These are phyloP conservation scores for Novakomyces olei DNA, from an alignment of 805 yeast genomes.

Conservation along the genomic window DNA sequence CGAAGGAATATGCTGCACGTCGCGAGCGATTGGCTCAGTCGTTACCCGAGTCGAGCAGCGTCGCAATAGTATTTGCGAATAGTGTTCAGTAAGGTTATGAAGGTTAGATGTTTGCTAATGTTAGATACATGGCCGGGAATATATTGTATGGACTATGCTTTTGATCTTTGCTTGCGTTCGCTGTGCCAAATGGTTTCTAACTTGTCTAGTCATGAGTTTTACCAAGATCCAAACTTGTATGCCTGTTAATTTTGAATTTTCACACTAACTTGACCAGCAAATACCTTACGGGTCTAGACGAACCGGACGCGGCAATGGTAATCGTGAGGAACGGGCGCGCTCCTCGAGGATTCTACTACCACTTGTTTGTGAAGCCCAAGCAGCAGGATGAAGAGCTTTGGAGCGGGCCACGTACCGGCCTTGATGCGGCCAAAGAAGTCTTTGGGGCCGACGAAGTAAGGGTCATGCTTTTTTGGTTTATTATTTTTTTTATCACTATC, in stretches of 20 bases:
- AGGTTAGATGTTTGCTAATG: background rate
- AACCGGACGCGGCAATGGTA: constrained; percentile 10
- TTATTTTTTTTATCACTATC: background rate
- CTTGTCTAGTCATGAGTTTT: constrained; percentile 74
- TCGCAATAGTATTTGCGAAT: constrained; percentile 22
- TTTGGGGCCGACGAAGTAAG: constrained; percentile 67
- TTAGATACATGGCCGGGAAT: constrained; percentile 1
- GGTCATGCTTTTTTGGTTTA: background rate
- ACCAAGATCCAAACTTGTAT: constrained; percentile 73
- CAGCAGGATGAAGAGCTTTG: constrained; percentile 62
- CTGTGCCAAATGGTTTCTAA: constrained; percentile 64
- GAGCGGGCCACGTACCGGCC: constrained; percentile 89
- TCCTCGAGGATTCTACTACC: constrained; percentile 18
- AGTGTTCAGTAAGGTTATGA: background rate
- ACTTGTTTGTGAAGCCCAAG: constrained; percentile 76
- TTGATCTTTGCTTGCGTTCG: constrained; percentile 38
- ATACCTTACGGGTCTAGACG: constrained; percentile 9
- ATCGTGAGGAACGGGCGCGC: constrained; percentile 24
- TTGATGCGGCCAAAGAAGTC: constrained; percentile 53
- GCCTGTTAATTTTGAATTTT: background rate
- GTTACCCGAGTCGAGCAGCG: constrained; percentile 42
- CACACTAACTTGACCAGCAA: background rate
- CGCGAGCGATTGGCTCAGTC: constrained; percentile 34
- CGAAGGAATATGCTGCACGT: constrained; percentile 59
- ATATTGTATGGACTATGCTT: constrained; percentile 1